A percentile compares a stretch with the other conserved stretches of the same genome.
Evolutionary conservation across 495 filamentous ascomycete genomes (phyloP).

Genomic region (Hypomontagnella submonticulosa): DNA sequence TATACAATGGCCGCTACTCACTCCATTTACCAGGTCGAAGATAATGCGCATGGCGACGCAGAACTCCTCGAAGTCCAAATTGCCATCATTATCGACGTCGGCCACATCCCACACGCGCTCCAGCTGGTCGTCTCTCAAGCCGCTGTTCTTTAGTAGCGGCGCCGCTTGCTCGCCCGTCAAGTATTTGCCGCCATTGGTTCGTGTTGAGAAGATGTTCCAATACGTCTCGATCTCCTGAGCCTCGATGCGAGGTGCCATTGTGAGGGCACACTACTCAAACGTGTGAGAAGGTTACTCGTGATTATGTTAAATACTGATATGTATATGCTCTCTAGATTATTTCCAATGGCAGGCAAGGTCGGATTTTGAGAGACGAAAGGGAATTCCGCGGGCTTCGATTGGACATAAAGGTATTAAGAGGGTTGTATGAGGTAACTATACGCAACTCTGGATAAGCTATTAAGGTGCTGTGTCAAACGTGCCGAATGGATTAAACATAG

Average conservation of each 20-base stretch:
- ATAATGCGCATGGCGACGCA: conserved; percentile 98
- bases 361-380: not conserved
- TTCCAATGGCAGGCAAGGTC: conserved; percentile 1
- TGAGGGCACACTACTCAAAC: conserved; percentile 21
- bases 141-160: conserved; percentile 94
- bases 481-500: not conserved
- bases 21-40: conserved; percentile 95
- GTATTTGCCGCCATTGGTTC: conserved; percentile 82
- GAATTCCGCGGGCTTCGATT: conserved; percentile 3
- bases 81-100: conserved; percentile 96
- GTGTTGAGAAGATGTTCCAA: conserved; percentile 97
- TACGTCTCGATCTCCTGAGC: conserved; percentile 97
- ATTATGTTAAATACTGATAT: not conserved
- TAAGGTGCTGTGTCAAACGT: not conserved
- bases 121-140: conserved; percentile 91
- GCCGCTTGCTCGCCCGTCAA: conserved; percentile 92
- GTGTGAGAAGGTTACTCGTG: conserved; percentile 7
- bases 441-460: conserved; percentile 14
- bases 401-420: conserved; percentile 4
- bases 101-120: conserved; percentile 97
- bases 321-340: not conserved
- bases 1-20: conserved; percentile 55
- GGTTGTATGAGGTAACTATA: conserved; percentile 24
- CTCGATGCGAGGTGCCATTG: conserved; percentile 85
- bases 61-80: conserved; percentile 98